phyloP scores from a whole-genome alignment of 2,329 filamentous ascomycete species.

The Calonectria ilicicola region DNA sequence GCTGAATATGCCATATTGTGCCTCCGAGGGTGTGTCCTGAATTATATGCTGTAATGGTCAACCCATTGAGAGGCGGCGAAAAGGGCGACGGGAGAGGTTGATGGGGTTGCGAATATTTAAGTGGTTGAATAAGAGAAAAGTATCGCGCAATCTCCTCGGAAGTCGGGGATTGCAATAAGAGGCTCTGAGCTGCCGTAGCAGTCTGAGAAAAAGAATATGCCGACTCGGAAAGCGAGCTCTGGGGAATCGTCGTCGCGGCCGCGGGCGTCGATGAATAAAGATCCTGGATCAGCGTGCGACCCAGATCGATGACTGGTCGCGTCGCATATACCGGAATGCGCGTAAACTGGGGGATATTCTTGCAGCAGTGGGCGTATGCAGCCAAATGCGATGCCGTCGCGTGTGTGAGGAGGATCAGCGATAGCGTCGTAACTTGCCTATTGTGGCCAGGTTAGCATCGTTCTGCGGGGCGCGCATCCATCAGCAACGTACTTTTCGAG shows the following conservation, averaged over 20 bases:
- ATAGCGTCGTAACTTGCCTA: conserved; percentile 91
- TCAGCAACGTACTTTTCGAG: conserved; percentile 80
- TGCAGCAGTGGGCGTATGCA: conserved; percentile 96
- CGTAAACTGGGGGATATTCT: conserved; percentile 91
- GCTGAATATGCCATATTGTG: conserved; percentile 98
- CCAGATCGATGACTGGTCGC: conserved; percentile 90
- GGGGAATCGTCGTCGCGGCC: conserved; percentile 86
- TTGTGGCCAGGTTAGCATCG: conserved; percentile 34
- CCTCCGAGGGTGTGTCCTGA: conserved; percentile 95
- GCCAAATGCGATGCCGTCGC: conserved; percentile 92
- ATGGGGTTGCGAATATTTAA: conserved; percentile 97
- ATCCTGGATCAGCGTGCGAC: conserved; percentile 90
- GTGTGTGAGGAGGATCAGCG: conserved; percentile 93
- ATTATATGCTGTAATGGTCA: conserved; percentile 97
- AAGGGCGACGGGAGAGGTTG: conserved; percentile 89
- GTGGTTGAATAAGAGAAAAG: conserved; percentile 88
- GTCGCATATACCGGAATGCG: conserved; percentile 96
- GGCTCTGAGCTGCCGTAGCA: conserved; percentile 62
- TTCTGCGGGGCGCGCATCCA: background rate
- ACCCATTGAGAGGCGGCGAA: conserved; percentile 87
- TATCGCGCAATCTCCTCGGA: conserved; percentile 91
- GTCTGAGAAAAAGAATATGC: conserved; percentile 66
- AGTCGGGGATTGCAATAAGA: conserved; percentile 78
- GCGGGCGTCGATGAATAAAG: conserved; percentile 90
- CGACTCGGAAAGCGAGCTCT: conserved; percentile 76